Evolutionary conservation across 306 rosid species (phyloP).

Genomic region (Luffa acutangula): DNA sequence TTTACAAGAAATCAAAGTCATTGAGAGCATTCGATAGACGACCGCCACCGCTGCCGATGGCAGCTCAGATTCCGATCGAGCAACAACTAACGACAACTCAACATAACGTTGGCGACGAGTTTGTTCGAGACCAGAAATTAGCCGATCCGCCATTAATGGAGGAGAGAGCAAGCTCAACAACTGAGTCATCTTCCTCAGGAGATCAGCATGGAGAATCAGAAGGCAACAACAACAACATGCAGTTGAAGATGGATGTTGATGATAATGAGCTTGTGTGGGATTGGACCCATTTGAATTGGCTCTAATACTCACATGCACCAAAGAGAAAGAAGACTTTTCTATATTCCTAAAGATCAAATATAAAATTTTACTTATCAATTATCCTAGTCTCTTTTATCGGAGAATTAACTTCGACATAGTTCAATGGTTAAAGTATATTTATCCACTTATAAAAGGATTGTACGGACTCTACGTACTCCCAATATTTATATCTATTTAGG

Average conservation of each 20-base stretch:
- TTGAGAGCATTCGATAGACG: background rate
- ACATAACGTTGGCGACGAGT: background rate
- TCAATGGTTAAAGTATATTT: too few species aligned
- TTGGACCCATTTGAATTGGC: background rate
- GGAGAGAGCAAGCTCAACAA: background rate
- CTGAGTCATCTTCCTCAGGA: background rate
- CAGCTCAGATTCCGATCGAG: background rate
- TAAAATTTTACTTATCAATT: too few species aligned
- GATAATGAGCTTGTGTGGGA: constrained; percentile 1
- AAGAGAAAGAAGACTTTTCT: background rate
- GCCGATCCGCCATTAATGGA: background rate
- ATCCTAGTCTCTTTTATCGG: too few species aligned
- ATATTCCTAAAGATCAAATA: background rate
- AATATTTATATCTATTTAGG: too few species aligned
- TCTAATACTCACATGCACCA: background rate
- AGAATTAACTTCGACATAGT: too few species aligned
- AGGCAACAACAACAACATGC: background rate
- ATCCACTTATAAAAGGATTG: too few species aligned
- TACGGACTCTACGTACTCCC: too few species aligned
- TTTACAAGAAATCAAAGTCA: background rate
- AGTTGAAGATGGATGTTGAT: background rate
- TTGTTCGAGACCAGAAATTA: background rate
- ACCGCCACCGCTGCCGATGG: background rate
- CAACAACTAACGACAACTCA: background rate
- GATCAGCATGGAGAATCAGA: background rate